phyloP scores from a whole-genome alignment of 805 yeast species.

The Candida dendrica region DNA sequence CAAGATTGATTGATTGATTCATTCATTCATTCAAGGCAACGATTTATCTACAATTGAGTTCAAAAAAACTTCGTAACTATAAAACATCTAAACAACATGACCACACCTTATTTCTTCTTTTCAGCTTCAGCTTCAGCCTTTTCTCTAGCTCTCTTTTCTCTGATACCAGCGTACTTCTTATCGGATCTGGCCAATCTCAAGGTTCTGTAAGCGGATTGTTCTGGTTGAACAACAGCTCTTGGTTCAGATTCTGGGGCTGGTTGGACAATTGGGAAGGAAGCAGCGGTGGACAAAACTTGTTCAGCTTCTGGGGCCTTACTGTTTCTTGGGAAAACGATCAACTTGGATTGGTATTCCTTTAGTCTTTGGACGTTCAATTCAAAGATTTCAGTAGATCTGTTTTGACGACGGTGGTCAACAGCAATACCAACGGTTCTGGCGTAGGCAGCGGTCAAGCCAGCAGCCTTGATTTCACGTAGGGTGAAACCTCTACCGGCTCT shows the following conservation, averaged over 20 bases:
- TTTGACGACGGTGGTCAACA: constrained; percentile 99
- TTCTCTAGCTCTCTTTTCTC: constrained; percentile 96
- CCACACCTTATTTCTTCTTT: constrained; percentile 84
- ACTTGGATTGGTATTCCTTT: constrained; percentile 90
- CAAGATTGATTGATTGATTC: too few species aligned
- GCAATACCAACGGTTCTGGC: constrained; percentile 99
- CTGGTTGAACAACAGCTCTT: constrained; percentile 74
- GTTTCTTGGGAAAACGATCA: constrained; percentile 93
- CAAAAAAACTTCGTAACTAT: not conserved
- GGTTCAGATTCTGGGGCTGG: constrained; percentile 64
- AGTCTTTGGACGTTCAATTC: constrained; percentile 94
- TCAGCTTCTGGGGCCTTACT: constrained; percentile 72
- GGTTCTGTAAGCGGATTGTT: constrained; percentile 82
- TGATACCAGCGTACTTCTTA: constrained; percentile 89
- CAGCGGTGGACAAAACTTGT: constrained; percentile 68
- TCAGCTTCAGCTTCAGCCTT: constrained; percentile 99
- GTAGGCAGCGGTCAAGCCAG: constrained; percentile 85
- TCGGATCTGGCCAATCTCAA: constrained; percentile 93
- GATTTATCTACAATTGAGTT: not conserved
- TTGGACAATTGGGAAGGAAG: constrained; percentile 89
- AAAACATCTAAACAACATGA: not conserved
- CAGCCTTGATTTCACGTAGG: constrained; percentile 96
- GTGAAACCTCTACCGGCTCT: constrained; percentile 99
- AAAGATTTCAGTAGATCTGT: constrained; percentile 93
- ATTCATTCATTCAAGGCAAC: too few species aligned